Base-by-base conservation (phyloP, 139 green algal genomes). In the Nannochloris sp. region DNA sequence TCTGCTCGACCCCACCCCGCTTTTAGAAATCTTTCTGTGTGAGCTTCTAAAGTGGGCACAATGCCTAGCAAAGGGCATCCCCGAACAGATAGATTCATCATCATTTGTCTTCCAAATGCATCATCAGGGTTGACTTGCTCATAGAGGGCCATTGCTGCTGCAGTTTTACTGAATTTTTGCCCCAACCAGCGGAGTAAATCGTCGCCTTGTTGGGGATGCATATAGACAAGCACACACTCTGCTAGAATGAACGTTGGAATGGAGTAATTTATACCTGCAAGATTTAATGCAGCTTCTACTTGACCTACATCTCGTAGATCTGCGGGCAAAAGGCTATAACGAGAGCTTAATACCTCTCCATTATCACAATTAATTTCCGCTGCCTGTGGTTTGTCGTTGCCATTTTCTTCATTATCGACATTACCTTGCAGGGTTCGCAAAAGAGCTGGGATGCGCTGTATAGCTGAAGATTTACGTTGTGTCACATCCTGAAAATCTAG, bases 221-320 rank as follows among this genome's bases (percentile, higher is more conserved):
- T 72, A 81, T 96, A 96, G 3, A 93, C 87, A 23, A 96, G 75
- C 60, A 95, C 86, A 55, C 90, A 96, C 75, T 96, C 90, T 3
- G 76, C 75, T 25, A 96, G 61, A 5, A 95, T 68, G n/a, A 83
- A 66, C 0, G 87, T 94, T 24, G 90, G 90, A 6, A 55, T 23
- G 4, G 25, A 37, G 1, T 47, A 46, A 24, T 92, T 65, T 24
- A 91, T 71, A 10, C 79, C 77, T 2, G 77, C 82, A 4, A 23
- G 46, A 24, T 48, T 19, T 45, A 93, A 61, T 0, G 75, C 74
- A 12, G 30, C 42, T 1, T 65, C 27, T 30, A 95, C 32, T 7
- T 62, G 48, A 5, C 36, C 35, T 0, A 71, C 8, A 2, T 89
- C 60, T 12, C 89, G 37, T 23, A 96, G 56, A 66, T 96, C 89